Evolutionary conservation across 2,329 filamentous ascomycete species (phyloP).

Genomic region (Zasmidium angulare): DNA sequence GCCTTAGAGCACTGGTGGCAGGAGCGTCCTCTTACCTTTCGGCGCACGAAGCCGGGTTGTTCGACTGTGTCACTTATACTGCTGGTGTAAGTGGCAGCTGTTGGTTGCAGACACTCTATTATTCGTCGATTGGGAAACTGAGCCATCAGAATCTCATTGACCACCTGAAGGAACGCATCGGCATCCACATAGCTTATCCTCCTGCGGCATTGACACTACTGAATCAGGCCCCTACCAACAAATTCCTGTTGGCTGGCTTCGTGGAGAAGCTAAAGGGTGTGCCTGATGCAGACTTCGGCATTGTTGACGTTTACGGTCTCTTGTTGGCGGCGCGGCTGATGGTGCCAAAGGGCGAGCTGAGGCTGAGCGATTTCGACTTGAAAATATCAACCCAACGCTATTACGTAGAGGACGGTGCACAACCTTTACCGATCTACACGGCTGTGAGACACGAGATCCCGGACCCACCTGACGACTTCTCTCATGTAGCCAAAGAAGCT

Average conservation of each 20-base stretch:
- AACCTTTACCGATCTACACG: constrained; percentile 92
- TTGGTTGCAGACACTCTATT: constrained; percentile 87
- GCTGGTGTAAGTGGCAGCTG: constrained; percentile 94
- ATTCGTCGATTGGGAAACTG: constrained; percentile 72
- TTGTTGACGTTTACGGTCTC: constrained; percentile 91
- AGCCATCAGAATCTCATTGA: constrained; percentile 70
- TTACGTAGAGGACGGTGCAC: constrained; percentile 72
- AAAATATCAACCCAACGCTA: constrained; percentile 86
- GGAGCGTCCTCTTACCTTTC: constrained; percentile 85
- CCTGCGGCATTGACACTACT: constrained; percentile 78
- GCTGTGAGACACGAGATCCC: constrained; percentile 96
- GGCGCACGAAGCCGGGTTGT: constrained; percentile 79
- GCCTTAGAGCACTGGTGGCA: constrained; percentile 83
- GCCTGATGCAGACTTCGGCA: constrained; percentile 74
- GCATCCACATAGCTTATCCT: constrained; percentile 89
- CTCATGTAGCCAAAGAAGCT: constrained; percentile 34
- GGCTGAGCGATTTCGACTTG: constrained; percentile 73
- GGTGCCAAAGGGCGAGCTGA: constrained; percentile 80
- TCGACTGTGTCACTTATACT: constrained; percentile 93
- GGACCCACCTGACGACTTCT: constrained; percentile 47
- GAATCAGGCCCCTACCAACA: constrained; percentile 88
- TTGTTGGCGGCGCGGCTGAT: constrained; percentile 80
- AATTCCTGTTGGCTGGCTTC: constrained; percentile 80
- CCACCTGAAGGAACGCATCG: constrained; percentile 81
- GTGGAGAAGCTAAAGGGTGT: constrained; percentile 91